Percentiles rank a stretch among this genome's conserved stretches.
phyloP scores from a whole-genome alignment of 192 early-diverging fungal species.

The Chytriomyces sp. region DNA sequence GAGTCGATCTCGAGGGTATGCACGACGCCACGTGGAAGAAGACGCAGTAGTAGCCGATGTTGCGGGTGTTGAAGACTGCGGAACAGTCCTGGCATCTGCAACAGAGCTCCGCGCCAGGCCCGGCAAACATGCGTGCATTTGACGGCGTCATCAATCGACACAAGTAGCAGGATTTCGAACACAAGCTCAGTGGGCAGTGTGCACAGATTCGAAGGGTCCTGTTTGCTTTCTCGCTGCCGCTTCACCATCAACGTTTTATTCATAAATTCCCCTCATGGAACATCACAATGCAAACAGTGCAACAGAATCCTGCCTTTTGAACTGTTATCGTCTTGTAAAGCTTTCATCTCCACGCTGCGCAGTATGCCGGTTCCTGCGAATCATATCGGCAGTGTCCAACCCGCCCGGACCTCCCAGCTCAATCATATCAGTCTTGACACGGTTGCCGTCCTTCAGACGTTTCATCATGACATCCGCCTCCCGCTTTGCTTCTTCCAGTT shows the following conservation, averaged over 20 bases:
- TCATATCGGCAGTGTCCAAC: slow-evolving; percentile 46
- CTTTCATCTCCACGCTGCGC: slow-evolving; percentile 33
- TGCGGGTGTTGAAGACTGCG: no score
- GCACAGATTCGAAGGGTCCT: no score
- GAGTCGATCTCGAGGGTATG: no score
- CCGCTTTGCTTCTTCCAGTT: slow-evolving; percentile 39
- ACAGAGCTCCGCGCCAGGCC: no score
- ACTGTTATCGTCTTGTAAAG: neutral
- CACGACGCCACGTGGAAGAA: no score
- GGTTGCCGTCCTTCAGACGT: slow-evolving; percentile 22
- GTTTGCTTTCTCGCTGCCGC: no score
- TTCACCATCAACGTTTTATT: neutral
- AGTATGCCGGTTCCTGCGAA: slow-evolving; percentile 48
- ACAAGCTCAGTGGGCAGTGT: no score
- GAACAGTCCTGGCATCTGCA: no score
- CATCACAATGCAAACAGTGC: neutral
- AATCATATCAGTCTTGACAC: slow-evolving; percentile 25
- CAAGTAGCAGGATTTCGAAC: no score
- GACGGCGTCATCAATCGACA: no score
- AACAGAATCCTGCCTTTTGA: neutral
- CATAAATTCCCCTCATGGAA: neutral
- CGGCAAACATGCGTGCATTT: no score
- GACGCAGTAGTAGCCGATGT: no score
- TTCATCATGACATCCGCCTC: slow-evolving; percentile 40
- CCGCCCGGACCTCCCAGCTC: slow-evolving; percentile 41